phyloP scores from a whole-genome alignment of 345 rosid genomes.

The Salix caprea region DNA sequence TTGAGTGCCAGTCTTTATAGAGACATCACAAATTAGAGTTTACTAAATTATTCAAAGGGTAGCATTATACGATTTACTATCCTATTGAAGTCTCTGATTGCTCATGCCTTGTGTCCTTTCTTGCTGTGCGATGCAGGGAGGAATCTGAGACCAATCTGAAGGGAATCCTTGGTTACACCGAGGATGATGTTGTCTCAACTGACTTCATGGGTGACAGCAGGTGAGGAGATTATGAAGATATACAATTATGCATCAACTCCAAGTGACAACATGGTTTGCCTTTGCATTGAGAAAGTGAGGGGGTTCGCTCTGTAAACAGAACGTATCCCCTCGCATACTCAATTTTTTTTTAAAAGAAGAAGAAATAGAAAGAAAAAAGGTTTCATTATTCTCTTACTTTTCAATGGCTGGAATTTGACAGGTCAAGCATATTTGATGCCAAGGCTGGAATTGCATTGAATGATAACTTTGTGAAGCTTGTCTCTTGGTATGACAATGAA shows the following conservation, averaged over 20 bases:
- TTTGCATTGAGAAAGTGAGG: too few species aligned
- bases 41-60: too few species aligned
- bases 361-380: too few species aligned
- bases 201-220: slow-evolving; percentile 63
- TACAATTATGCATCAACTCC: not conserved
- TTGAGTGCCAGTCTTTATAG: not conserved
- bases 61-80: not conserved
- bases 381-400: not conserved
- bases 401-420: not conserved
- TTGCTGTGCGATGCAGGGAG: slow-evolving; percentile 29
- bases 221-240: slow-evolving; percentile 16
- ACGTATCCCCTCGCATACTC: too few species aligned
- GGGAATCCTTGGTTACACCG: slow-evolving; percentile 66
- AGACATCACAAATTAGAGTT: too few species aligned
- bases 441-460: slow-evolving; percentile 26
- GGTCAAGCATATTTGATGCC: slow-evolving; percentile 23
- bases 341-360: too few species aligned
- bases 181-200: slow-evolving; percentile 55
- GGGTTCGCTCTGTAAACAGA: not conserved
- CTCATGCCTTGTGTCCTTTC: not conserved
- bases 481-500: slow-evolving; percentile 22
- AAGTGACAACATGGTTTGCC: not conserved
- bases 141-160: slow-evolving; percentile 52
- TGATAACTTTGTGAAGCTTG: slow-evolving; percentile 19
- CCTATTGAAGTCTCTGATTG: not conserved